Evolutionary conservation across 106 monocot genomes (phyloP).

Genomic region (Ottelia alismoides): DNA sequence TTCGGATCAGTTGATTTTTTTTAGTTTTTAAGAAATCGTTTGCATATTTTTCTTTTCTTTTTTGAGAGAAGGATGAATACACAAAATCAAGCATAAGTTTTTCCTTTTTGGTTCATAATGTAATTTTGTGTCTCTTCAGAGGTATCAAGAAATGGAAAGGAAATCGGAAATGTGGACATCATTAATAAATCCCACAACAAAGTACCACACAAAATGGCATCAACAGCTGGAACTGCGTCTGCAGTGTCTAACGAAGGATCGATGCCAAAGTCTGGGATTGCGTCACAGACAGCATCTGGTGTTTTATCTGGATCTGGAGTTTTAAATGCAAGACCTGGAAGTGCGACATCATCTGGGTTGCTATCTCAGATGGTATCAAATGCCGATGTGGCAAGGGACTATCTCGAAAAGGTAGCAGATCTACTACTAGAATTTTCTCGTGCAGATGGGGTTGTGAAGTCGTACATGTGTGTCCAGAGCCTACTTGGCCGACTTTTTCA

Average conservation of each 20-base stretch:
- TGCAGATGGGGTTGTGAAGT: conserved; percentile 51
- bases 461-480: conserved; percentile 54
- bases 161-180: conserved; percentile 36
- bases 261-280: conserved; percentile 49
- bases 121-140: conserved; percentile 26
- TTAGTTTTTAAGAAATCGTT: no score
- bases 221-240: conserved; percentile 10
- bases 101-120: no score
- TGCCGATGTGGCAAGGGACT: conserved; percentile 73
- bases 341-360: conserved; percentile 65
- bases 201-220: conserved; percentile 19
- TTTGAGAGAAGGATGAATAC: no score
- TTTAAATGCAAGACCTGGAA: conserved; percentile 65
- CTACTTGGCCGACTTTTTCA: conserved; percentile 63
- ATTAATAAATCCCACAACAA: conserved; percentile 19
- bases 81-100: no score
- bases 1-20: not conserved
- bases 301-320: conserved; percentile 81
- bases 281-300: conserved; percentile 73
- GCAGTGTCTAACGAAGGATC: conserved; percentile 34
- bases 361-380: conserved; percentile 75
- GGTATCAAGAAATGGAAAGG: conserved; percentile 48
- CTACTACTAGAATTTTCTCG: conserved; percentile 61
- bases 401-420: conserved; percentile 80
- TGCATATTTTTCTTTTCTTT: no score